A percentile compares a stretch with the other conserved stretches of the same genome.
These are phyloP conservation scores for Arthrobotrys megalospora DNA, from an alignment of 2,329 filamentous ascomycete species.

Conservation along the genomic window DNA sequence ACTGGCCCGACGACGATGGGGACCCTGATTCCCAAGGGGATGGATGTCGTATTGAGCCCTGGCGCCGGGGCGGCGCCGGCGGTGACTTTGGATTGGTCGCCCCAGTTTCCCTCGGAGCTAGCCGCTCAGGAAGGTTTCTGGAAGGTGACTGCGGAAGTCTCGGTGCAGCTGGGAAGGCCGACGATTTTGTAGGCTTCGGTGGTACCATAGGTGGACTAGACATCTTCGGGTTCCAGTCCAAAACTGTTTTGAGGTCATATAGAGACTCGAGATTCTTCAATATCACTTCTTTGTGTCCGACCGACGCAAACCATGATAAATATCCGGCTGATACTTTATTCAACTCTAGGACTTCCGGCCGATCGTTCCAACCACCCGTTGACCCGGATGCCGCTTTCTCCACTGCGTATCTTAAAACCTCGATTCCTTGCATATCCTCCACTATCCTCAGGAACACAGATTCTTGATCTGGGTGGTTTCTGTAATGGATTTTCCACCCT, in stretches of 20 bases:
- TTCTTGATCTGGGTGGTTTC: background rate
- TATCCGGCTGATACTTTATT: background rate
- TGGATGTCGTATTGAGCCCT: conserved; percentile 14
- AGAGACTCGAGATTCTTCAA: conserved; percentile 18
- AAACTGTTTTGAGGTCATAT: background rate
- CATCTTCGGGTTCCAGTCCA: background rate
- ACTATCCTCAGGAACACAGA: background rate
- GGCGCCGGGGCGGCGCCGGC: background rate
- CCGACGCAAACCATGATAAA: conserved; percentile 3
- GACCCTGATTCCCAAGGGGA: conserved; percentile 34
- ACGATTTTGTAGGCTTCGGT: background rate
- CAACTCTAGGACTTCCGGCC: background rate
- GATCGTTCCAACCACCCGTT: background rate
- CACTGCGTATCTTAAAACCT: conserved; percentile 13
- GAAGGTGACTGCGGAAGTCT: background rate
- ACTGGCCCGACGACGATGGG: background rate
- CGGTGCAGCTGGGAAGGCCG: background rate
- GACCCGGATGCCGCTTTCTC: conserved; percentile 3
- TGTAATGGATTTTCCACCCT: background rate
- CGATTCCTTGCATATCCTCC: conserved; percentile 27
- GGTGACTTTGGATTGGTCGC: background rate
- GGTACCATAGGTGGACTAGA: background rate
- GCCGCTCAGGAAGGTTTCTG: background rate
- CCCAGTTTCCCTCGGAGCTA: background rate
- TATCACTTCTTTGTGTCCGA: conserved; percentile 23